Base-by-base conservation (phyloP, 2,329 filamentous ascomycete genomes). In the Nannizzia gypsea region DNA sequence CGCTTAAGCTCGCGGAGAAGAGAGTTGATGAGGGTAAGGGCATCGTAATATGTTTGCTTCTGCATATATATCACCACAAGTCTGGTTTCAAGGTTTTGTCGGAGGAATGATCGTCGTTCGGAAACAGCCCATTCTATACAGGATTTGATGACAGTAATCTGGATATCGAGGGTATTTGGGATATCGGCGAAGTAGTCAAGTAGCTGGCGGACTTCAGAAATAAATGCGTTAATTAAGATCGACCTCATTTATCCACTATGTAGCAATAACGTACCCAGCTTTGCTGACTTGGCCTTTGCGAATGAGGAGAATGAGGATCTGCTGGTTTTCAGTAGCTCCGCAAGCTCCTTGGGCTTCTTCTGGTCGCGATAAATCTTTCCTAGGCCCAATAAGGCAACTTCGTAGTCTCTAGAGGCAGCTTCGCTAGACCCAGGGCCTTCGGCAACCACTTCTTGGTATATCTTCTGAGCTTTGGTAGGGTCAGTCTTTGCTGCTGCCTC, bases 111-210 rank as follows among this genome's bases (percentile, higher is more conserved):
- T 71, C 93, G 88, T 68, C 91, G 88, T 79, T 97, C 90, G 58
- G 89, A 88, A 59, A 92, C 89, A 56, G 93, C 93, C 93, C 93
- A 99, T 78, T 97, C 92, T 84, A 99, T 99, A 79, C 90, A 97
- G 77, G 93, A 96, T 77, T 96, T 96, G 70, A 93, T 99, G 69
- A 96, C 90, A 73, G 86, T 79, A 73, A 96, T 90, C 78, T 99
- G 93, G 72, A 87, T 89, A 73, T 99, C 93, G 79, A 88, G 88
- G 68, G 90, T 93, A 77, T 96, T 88, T 69, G 95, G 93, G 68
- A 97, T 96, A 70, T 88, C 83, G 69, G 88, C 85, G 80, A 97
- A 93, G 73, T 96, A 85, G 75, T 99, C 93, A 73, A 99, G 88
- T 26, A 99, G 85, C 77, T 96, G 90, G 68, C 93, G 92, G 67